Evolutionary conservation across 192 early-diverging fungal species (phyloP).

Genomic region (Coemansia sp.): DNA sequence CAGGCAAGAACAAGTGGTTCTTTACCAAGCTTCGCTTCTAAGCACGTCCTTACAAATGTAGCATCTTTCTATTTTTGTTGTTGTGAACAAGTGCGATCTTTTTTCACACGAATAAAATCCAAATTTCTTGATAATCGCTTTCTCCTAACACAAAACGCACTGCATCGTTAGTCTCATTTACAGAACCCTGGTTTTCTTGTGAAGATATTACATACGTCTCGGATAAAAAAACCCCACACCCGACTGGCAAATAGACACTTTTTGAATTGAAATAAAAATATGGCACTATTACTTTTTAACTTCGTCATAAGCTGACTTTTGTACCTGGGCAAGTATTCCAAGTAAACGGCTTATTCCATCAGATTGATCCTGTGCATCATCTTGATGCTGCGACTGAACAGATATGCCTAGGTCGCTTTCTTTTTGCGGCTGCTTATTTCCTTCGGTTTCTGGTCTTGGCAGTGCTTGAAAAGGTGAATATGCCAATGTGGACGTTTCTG

Average conservation of each 20-base stretch:
- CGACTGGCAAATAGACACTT: slow-evolving; percentile 1
- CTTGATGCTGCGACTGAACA: not conserved
- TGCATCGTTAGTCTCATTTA: no score
- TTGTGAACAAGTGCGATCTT: slow-evolving; percentile 1
- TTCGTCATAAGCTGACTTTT: slow-evolving; percentile 8
- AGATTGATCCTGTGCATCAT: slow-evolving; percentile 5
- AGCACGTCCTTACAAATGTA: slow-evolving; percentile 26
- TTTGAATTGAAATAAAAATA: not conserved
- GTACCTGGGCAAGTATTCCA: slow-evolving; percentile 38
- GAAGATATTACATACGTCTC: not conserved
- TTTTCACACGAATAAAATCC: slow-evolving; percentile 8
- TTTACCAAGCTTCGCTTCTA: slow-evolving; percentile 99
- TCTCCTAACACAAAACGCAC: no score
- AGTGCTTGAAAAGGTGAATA: not conserved
- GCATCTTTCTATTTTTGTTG: slow-evolving; percentile 2
- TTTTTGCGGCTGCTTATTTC: not conserved
- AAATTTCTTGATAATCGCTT: no score
- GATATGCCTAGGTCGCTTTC: not conserved
- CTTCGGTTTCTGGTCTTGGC: not conserved
- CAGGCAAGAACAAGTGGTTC: slow-evolving; percentile 99
- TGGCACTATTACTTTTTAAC: not conserved
- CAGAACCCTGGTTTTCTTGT: not conserved
- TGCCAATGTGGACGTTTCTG: not conserved
- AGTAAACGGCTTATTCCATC: slow-evolving; percentile 37
- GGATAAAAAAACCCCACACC: slow-evolving; percentile 10